Percentiles rank a stretch among this genome's conserved stretches.
Conservation (phyloP, 305 asterid genomes). For the Rubia peregrina region DNA sequence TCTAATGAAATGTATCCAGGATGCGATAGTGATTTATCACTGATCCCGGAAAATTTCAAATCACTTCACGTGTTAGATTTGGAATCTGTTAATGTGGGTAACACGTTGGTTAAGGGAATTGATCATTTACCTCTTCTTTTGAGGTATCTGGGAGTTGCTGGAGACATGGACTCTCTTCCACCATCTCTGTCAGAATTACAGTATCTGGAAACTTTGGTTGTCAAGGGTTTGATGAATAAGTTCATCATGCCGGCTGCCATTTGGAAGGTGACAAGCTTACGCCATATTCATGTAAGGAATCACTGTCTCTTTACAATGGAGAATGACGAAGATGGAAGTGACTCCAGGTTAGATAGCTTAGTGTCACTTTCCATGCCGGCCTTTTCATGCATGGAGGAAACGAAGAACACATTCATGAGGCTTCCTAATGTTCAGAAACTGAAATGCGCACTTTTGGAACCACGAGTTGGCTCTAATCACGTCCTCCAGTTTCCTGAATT, state of each 20-base stretch:
- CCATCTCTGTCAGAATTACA: not conserved
- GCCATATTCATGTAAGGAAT: not conserved
- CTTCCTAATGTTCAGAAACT: not conserved
- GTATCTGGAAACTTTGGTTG: not conserved
- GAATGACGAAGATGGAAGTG: not conserved
- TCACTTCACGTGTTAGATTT: not conserved
- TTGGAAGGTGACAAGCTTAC: not conserved
- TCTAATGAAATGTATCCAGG: constrained; percentile 4
- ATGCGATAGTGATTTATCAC: not conserved
- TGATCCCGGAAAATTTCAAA: not conserved
- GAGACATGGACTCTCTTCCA: constrained; percentile 8
- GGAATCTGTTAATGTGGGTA: not conserved
- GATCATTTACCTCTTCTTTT: not conserved
- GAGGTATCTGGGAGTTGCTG: not conserved
- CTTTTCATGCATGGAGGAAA: not conserved
- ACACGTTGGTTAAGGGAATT: not conserved
- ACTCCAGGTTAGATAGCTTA: not conserved
- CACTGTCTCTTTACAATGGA: not conserved
- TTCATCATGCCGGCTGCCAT: not conserved
- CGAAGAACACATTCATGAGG: not conserved
- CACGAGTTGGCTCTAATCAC: not conserved
- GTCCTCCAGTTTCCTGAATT: constrained; percentile 3
- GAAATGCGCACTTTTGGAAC: not conserved
- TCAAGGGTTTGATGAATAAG: constrained; percentile 5
- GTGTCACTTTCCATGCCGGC: constrained; percentile 1